Evolutionary conservation across 495 filamentous ascomycete species (phyloP), one percentile per base, ranked within the genome.

Genomic region (Aspergillus leporis): DNA sequence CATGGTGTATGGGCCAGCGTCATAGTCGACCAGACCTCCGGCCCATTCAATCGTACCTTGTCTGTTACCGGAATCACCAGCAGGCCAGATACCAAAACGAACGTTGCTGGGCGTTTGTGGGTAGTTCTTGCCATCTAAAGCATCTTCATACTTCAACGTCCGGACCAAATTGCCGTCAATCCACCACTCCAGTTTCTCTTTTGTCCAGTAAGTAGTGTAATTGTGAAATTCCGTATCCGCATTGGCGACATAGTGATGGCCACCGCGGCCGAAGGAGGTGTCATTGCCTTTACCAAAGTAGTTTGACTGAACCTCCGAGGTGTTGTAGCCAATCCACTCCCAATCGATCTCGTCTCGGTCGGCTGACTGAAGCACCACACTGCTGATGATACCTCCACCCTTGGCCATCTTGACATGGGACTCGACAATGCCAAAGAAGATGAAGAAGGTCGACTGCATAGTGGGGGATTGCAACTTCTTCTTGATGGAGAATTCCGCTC

Each of bases 261-360:
- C 81, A 18, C 86, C 93, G 46, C 91, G 90, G 70, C 89, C 83
- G 64, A 88, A 93, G 10, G 82, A 80, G 0, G 87, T 90, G 23
- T 68, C 62, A 53, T 90, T 86, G 14, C 93, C 94, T 77, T 97
- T 95, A 69, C 90, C 89, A 68, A 93, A 98, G 78, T 92, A 98
- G 76, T 98, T 97, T 69, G 85, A 89, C 74, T 97, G 90, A 14
- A 95, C 89, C 53, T 86, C 71, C 51, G 65, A 80, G 54, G 78
- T 74, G 57, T 83, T 77, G 28, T 70, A 78, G 48, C 83, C 83
- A 51, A 80, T 68, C 79, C 85, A 82, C 65, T 87, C 86, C 82
- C 91, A 91, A 71, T 97, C 94, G 66, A 98, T 91, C 74, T 98
- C 94, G 72, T 98, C 94, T 13, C 96, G 83, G 60, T 87, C 84